A percentile compares a stretch with the other conserved stretches of the same genome.
Evolutionary conservation across 441 rosid species (phyloP).

Genomic region (Gossypium davidsonii): DNA sequence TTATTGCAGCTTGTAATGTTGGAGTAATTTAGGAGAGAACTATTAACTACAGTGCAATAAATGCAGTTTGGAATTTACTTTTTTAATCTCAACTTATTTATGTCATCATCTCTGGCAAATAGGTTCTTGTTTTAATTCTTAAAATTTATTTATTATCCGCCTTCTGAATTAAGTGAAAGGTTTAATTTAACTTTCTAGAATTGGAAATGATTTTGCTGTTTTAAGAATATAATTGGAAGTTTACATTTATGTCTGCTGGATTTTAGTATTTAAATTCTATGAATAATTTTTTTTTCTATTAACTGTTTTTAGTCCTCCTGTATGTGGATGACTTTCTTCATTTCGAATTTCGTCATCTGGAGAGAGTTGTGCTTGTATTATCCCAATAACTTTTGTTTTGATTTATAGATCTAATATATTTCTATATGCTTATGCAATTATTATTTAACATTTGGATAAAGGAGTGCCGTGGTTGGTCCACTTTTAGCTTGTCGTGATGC

Average conservation of each 20-base stretch:
- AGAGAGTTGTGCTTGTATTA: neutral
- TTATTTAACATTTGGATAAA: conserved; percentile 12
- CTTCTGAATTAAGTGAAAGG: conserved; percentile 16
- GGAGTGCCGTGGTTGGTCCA: conserved; percentile 8
- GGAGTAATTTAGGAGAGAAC: neutral
- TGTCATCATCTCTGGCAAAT: conserved; percentile 1
- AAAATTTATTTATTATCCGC: neutral
- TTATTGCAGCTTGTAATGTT: neutral
- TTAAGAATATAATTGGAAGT: neutral
- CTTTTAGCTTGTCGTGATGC: conserved; percentile 16
- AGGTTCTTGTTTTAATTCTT: neutral
- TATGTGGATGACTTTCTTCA: conserved; percentile 2
- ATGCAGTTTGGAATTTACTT: conserved; percentile 6
- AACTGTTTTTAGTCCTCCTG: conserved; percentile 9
- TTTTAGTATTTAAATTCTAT: conserved; percentile 3
- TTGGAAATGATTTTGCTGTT: neutral
- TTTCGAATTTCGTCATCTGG: neutral
- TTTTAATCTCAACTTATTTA: neutral
- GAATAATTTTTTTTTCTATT: conserved; percentile 9
- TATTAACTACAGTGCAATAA: neutral
- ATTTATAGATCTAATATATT: conserved; percentile 14
- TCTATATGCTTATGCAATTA: conserved; percentile 4
- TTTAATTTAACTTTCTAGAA: conserved; percentile 14
- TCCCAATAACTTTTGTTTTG: conserved; percentile 6
- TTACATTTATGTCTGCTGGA: neutral